These are phyloP conservation scores for Cordyceps farinosa DNA, from an alignment of 2,329 filamentous ascomycete genomes.

Conservation along the genomic window DNA sequence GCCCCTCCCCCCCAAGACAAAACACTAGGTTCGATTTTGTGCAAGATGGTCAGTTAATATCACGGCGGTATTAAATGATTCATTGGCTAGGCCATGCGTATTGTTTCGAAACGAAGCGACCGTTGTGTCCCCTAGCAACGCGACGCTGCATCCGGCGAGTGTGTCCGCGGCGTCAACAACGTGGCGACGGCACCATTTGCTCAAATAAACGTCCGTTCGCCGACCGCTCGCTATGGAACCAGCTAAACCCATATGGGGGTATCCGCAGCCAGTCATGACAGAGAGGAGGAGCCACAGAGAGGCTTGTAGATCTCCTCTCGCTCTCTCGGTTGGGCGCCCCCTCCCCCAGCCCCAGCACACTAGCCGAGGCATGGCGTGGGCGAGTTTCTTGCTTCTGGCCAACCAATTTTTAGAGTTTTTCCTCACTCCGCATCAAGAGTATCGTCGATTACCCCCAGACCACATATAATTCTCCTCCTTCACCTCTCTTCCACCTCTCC, in stretches of 20 bases:
- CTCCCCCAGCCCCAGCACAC: conserved; percentile 12
- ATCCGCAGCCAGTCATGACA: not conserved
- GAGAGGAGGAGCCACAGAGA: not conserved
- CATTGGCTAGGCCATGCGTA: not conserved
- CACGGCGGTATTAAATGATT: not conserved
- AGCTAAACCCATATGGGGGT: not conserved
- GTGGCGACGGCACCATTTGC: not conserved
- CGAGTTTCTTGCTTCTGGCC: not conserved
- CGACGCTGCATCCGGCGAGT: not conserved
- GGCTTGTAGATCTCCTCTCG: conserved; percentile 14
- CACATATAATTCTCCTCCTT: not conserved
- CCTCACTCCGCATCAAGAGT: conserved; percentile 11
- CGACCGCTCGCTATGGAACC: not conserved
- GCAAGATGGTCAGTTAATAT: not conserved
- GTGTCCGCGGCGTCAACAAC: not conserved
- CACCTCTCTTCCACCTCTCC: not conserved
- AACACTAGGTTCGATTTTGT: conserved; percentile 9
- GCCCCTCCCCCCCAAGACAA: not conserved
- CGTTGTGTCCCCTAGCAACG: not conserved
- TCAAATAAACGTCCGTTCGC: conserved; percentile 3
- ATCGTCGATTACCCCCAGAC: conserved; percentile 2
- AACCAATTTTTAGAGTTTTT: conserved; percentile 14
- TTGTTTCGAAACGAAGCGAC: not conserved
- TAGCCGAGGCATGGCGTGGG: conserved; percentile 12
- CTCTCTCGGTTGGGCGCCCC: conserved; percentile 1